Evolutionary conservation across 768 basidiomycete species (phyloP).

Genomic region (Leucocoprinus sp.): DNA sequence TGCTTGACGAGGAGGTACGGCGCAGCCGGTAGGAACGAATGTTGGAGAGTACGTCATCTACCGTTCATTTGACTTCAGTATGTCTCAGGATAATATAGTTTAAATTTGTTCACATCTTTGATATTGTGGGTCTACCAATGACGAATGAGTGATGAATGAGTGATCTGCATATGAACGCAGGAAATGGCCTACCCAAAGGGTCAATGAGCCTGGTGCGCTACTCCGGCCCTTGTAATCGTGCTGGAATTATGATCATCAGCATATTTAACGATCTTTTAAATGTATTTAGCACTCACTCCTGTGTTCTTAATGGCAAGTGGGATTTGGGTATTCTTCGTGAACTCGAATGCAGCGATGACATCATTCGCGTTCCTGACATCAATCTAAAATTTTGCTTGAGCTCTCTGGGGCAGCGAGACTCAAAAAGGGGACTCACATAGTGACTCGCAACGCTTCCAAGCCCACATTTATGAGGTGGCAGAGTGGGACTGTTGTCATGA

Average conservation of each 20-base stretch:
- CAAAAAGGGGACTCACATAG: slow-evolving; percentile 21
- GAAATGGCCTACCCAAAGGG: slow-evolving; percentile 32
- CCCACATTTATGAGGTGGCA: slow-evolving; percentile 24
- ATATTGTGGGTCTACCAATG: slow-evolving; percentile 30
- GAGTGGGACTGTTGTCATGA: slow-evolving; percentile 17
- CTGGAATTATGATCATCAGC: slow-evolving; percentile 17
- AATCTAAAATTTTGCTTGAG: slow-evolving; percentile 21
- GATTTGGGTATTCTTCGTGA: slow-evolving; percentile 28
- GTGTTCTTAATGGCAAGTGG: slow-evolving; percentile 44
- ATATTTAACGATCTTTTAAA: neutral
- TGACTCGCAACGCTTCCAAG: slow-evolving; percentile 29
- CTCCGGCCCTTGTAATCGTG: slow-evolving; percentile 44
- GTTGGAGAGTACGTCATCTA: slow-evolving; percentile 27
- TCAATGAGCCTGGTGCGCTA: slow-evolving; percentile 33
- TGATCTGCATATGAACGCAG: neutral
- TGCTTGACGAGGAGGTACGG: slow-evolving; percentile 14
- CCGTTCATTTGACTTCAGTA: neutral
- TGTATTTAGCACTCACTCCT: slow-evolving; percentile 38
- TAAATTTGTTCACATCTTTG: slow-evolving; percentile 22
- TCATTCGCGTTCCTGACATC: slow-evolving; percentile 33
- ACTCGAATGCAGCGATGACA: slow-evolving; percentile 36
- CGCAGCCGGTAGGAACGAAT: slow-evolving; percentile 31
- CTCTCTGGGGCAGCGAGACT: neutral
- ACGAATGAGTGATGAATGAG: neutral
- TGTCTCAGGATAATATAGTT: neutral